Evolutionary conservation across 441 rosid species (phyloP).

Genomic region (Aleurites moluccanus): DNA sequence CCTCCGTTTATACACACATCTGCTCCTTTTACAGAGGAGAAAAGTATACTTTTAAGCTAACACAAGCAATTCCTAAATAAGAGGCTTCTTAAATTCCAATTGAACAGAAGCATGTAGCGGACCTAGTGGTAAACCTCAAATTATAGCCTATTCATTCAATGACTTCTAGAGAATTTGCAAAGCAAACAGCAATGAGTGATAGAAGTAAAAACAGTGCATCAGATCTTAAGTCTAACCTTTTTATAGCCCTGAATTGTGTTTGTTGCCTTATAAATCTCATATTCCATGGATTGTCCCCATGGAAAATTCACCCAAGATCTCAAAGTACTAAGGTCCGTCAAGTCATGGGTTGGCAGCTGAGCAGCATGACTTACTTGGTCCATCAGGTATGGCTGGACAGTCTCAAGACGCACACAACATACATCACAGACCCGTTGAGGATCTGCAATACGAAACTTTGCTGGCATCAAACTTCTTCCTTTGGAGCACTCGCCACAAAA

Average conservation of each 20-base stretch:
- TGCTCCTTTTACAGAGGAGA: neutral
- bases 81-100: neutral
- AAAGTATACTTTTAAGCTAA: neutral
- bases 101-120: neutral
- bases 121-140: neutral
- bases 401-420: conserved; percentile 84
- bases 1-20: neutral
- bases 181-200: neutral
- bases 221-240: conserved; percentile 47
- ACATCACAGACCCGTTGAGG: conserved; percentile 97
- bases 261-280: conserved; percentile 90
- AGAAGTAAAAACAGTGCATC: neutral
- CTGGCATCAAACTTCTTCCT: conserved; percentile 91
- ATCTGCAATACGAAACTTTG: conserved; percentile 64
- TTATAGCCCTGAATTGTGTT: conserved; percentile 70
- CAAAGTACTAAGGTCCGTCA: conserved; percentile 95
- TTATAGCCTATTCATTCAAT: neutral
- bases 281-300: conserved; percentile 92
- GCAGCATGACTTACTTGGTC: conserved; percentile 94
- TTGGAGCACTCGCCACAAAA: conserved; percentile 82
- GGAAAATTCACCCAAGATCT: conserved; percentile 99
- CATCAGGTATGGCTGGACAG: conserved; percentile 92
- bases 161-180: neutral
- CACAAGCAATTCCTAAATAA: neutral
- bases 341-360: conserved; percentile 80